Percentiles rank a stretch among this genome's conserved stretches.
These are phyloP conservation scores for Marchantia paleacea DNA, from an alignment of 225 moss, liverwort and hornwort genomes.

Conservation along the genomic window DNA sequence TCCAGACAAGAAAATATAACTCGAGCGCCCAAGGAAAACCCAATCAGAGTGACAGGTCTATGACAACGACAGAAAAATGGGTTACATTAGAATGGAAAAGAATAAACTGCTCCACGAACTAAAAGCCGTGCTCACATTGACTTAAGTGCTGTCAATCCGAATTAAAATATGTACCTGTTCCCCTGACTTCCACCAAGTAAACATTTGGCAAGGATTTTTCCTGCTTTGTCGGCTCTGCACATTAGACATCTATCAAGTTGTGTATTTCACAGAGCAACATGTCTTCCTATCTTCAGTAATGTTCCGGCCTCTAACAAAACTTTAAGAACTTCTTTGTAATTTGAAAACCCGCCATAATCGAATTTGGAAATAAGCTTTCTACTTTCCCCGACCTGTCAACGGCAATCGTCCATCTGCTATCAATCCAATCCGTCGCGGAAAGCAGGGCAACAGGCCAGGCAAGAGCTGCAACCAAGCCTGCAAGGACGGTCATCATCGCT, in stretches of 20 bases:
- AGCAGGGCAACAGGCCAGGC: conserved; percentile 97
- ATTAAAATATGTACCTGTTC: conserved; percentile 53
- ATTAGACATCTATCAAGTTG: neutral
- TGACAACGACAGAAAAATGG: conserved; percentile 17
- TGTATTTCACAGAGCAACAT: neutral
- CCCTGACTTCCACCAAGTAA: conserved; percentile 84
- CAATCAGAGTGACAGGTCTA: conserved; percentile 96
- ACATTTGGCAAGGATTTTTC: conserved; percentile 81
- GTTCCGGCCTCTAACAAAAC: neutral
- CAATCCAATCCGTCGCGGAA: conserved; percentile 91
- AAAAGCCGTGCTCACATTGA: no score
- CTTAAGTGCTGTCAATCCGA: neutral
- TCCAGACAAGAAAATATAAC: conserved; percentile 95
- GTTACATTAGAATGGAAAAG: neutral
- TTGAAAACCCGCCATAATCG: no score
- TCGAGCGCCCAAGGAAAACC: conserved; percentile 90
- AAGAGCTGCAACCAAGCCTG: conserved; percentile 75
- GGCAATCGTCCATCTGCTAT: conserved; percentile 92
- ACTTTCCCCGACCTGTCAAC: conserved; percentile 64
- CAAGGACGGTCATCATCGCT: conserved; percentile 91
- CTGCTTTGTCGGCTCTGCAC: conserved; percentile 87
- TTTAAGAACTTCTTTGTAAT: no score
- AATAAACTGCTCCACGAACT: neutral
- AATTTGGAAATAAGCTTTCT: no score
- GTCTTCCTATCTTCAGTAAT: neutral